Conservation (phyloP, 805 yeast genomes). For the Candida michaelii region DNA sequence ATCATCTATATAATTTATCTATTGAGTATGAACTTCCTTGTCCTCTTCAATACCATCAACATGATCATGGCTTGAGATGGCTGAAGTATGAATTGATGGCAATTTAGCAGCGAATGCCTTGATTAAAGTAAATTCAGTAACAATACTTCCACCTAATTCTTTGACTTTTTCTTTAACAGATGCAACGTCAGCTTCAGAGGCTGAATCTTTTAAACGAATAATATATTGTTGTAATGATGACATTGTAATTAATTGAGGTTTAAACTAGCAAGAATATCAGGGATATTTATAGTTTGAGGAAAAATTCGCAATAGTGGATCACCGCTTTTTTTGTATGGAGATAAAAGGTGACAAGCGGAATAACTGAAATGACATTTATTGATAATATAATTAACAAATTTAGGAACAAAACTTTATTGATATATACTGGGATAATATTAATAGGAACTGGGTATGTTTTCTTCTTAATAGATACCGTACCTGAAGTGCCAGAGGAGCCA, state of each 20-base stretch:
- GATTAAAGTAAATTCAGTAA: slow-evolving; percentile 60
- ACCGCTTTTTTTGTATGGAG: slow-evolving; percentile 2
- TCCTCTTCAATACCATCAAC: slow-evolving; percentile 68
- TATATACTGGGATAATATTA: slow-evolving; percentile 33
- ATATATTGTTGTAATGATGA: slow-evolving; percentile 31
- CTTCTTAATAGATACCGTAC: slow-evolving; percentile 20
- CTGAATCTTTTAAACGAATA: slow-evolving; percentile 47
- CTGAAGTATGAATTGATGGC: slow-evolving; percentile 50
- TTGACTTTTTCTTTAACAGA: slow-evolving; percentile 48
- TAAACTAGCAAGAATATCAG: background rate
- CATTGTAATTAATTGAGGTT: background rate
- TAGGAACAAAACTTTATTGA: slow-evolving; percentile 35
- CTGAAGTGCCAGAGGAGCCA: slow-evolving; percentile 14
- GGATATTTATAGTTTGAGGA: slow-evolving; percentile 2
- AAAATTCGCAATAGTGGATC: slow-evolving; percentile 2
- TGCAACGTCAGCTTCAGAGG: slow-evolving; percentile 38
- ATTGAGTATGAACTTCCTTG: slow-evolving; percentile 54
- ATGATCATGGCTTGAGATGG: slow-evolving; percentile 49
- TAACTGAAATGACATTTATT: slow-evolving; percentile 22
- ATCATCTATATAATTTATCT: background rate
- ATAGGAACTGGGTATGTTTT: slow-evolving; percentile 28
- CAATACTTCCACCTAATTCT: slow-evolving; percentile 59
- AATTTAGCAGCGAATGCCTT: slow-evolving; percentile 65
- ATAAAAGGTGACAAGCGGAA: slow-evolving; percentile 5
- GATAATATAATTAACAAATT: slow-evolving; percentile 29